Evolutionary conservation across 108 stramenopile genomes (phyloP), one percentile per base, ranked within the genome.

Genomic region (Schizochytrium sp.): DNA sequence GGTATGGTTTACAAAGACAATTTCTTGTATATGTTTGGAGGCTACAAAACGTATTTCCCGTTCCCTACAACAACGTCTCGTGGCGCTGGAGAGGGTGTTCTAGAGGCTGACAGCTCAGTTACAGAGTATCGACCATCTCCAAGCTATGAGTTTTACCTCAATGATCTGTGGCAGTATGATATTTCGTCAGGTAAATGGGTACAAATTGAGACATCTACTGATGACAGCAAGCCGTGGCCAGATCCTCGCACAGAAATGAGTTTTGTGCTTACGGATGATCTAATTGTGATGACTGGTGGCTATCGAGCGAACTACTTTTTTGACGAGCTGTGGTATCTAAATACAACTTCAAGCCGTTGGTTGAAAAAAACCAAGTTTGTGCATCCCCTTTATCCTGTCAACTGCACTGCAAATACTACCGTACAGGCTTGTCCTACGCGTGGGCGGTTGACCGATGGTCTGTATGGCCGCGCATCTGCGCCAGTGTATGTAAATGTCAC

Each of bases 291-390:
- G 7, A 91, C 95, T 57, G 95, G 95, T 8, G 96, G 96, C 0
- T 97, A 90, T 90, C 73, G 90, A 61, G 91, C 94, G 91, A 96
- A 96, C 87, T 76, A 91, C 88, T 93, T 93, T 88, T 95, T 92
- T 91, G 93, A 95, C 49, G 96, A 97, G 72, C 94, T 95, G 41
- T 97, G 96, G 96, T 91, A 95, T 64, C 96, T 94, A 90, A 95
- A 95, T 89, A 94, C 95, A 89, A 89, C 3, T 57, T 91, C 95
- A 7, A 72, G 87, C 55, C 73, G 91, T n/a, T 97, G 96, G 96
- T 72, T 95, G 19, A 89, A 95, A 72, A 96, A 95, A 72, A 94
- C 64, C 2, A 50, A 87, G 45, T 95, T 94, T 72, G 95, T 96
- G n/a, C 93, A 95, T 72, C 90, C 96, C 12, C 60, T 87, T 57